Base-by-base conservation (phyloP, 306 rosid genomes). In the Hylodesmum podocarpum region DNA sequence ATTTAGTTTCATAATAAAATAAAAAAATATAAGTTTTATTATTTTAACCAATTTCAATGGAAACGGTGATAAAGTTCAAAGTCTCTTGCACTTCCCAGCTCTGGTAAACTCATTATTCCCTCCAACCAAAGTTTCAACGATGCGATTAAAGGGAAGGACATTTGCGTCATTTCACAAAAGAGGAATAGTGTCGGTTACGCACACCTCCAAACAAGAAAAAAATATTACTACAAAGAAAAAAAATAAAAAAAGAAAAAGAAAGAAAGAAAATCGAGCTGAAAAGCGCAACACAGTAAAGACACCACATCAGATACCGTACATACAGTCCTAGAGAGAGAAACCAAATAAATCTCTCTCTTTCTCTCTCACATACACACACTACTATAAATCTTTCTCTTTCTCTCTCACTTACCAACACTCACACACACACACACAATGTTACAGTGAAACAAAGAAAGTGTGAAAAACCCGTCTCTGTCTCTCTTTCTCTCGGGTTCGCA, bases 151-250 rank as follows among this genome's bases (percentile, higher is more conserved):
- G 28, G 0, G 16, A 54, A 66, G 72, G 72, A 1, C 39, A 40
- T 25, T 72, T 12, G 0, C 19, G 89, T 82, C 70, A 78, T 85
- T 86, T 72, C 14, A 8, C 0, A 0, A 4, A 4, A 19, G 40
- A 41, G 15, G 31, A 79, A n/a, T n/a, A n/a, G 80, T 81, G 90
- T 86, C 87, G 87, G 90, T 75, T 79, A 63, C 58, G 50, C 76
- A 59, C 69, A 29, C 54, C 25, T 61, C 40, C 53, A 67, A 31
- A 70, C 6, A 15, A 9, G 0, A 0, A 8, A 24, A 68, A 31
- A 6, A 15, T 76, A 16, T 16, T 5, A 8, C 39, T 19, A 37
- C 59, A 22, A 18, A 65, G 18, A 36, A 18, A 2, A 39, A 6
- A 25, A 28, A 15, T 19, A 29, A 44, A 21, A 25, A 24, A 31